Percentiles rank a stretch among this genome's conserved stretches.
phyloP scores from a whole-genome alignment of 169 alveolate species.

The Cryptosporidium andersoni region DNA sequence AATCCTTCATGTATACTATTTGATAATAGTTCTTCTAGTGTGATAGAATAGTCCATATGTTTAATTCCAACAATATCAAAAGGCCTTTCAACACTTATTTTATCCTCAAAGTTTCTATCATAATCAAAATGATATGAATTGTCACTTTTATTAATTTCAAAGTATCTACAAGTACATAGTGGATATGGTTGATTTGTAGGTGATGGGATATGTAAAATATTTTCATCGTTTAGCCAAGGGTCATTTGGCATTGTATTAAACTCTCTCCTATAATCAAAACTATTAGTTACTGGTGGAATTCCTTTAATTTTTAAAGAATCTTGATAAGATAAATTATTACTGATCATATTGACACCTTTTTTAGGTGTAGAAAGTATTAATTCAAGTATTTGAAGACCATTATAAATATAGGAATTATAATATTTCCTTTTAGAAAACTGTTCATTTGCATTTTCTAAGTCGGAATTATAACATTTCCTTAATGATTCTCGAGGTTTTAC shows the following conservation, averaged over 20 bases:
- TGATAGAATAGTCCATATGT: slow-evolving; percentile 8
- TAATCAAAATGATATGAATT: background rate
- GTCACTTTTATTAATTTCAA: background rate
- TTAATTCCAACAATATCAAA: slow-evolving; percentile 52
- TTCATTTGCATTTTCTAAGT: slow-evolving; percentile 35
- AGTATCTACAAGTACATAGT: slow-evolving; percentile 60
- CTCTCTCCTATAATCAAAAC: slow-evolving; percentile 54
- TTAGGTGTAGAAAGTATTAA: background rate
- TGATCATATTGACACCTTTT: background rate
- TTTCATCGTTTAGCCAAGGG: slow-evolving; percentile 28
- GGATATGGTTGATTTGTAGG: slow-evolving; percentile 56
- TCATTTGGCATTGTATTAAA: slow-evolving; percentile 13
- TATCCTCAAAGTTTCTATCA: too few species aligned
- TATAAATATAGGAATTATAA: slow-evolving; percentile 37
- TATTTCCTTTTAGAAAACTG: slow-evolving; percentile 59
- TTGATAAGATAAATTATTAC: background rate
- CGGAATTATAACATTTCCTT: background rate
- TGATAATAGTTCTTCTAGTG: slow-evolving; percentile 56
- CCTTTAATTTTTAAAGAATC: background rate
- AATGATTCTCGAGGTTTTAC: too few species aligned
- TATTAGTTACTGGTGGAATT: slow-evolving; percentile 36
- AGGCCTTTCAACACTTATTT: slow-evolving; percentile 12
- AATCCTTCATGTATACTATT: background rate
- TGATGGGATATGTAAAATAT: slow-evolving; percentile 37
- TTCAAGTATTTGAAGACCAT: slow-evolving; percentile 11